Base-by-base conservation (phyloP, 805 yeast genomes). In the Kuraishia ogatae region DNA sequence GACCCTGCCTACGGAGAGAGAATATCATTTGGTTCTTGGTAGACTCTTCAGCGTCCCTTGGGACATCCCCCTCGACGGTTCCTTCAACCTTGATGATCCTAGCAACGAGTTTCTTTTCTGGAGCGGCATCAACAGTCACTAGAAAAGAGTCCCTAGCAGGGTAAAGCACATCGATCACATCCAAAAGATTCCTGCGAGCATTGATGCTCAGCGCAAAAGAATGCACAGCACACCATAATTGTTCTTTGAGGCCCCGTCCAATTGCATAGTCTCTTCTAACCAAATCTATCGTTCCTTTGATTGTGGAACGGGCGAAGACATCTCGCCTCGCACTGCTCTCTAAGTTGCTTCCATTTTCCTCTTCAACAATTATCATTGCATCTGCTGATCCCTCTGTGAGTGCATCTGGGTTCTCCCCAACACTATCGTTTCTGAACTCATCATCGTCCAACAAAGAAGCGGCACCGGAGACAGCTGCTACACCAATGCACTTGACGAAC, bases 191-290 rank as follows among this genome's bases (percentile, higher is more conserved):
- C 56, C 92, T 76, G 59, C 84, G 81, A 39, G 83, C 84, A 48
- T 79, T 70, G 1, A 89, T 69, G 13, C 87, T 78, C 20, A 85
- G 57, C 24, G 84, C 66, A 1, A 87, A 82, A 0, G 87, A 75
- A 61, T 84, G 87, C 8, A 91, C 66, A 10, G 84, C 75, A 50
- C 78, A 74, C 97, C 97, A 91, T 1, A 94, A 61, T 8, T 79
- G 77, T 1, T 65, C 62, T 54, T 78, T 76, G 21, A 94, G 70
- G 0, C 90, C 89, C 28, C 68, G 64, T 0, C 86, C 83, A 53
- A 79, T 74, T 1, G 79, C 65, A 56, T 81, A 78, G 54, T 83
- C 86, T 52, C 86, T 73, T 53, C 93, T 71, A 13, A 89, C 68
- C 4, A 85, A 62, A 26, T 83, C 85, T 47, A 87, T 78, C 0